Conservation (phyloP, 2,329 filamentous ascomycete genomes). For the Coleophoma eucalyptorum region DNA sequence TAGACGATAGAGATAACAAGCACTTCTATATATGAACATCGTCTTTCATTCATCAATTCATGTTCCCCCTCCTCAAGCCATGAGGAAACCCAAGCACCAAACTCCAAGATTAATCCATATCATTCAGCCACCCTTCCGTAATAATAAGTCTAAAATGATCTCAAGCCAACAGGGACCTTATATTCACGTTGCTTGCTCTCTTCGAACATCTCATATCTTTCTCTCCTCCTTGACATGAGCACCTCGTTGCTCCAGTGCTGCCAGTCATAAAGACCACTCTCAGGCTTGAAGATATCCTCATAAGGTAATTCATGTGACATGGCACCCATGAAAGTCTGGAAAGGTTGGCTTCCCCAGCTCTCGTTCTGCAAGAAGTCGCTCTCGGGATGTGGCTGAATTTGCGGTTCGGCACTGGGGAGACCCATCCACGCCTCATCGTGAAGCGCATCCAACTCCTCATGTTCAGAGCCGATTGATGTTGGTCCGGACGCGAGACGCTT, state of each 20-base stretch:
- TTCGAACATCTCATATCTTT: constrained; percentile 21
- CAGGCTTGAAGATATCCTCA: constrained; percentile 27
- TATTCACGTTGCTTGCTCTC: neutral
- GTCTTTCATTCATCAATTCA: neutral
- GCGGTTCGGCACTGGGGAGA: constrained; percentile 14
- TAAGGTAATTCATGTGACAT: constrained; percentile 22
- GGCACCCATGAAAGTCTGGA: constrained; percentile 28
- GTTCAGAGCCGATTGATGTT: constrained; percentile 4
- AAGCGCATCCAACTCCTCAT: constrained; percentile 21
- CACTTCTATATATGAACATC: neutral
- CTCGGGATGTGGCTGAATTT: constrained; percentile 8
- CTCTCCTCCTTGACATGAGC: constrained; percentile 22
- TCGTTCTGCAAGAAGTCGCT: constrained; percentile 21
- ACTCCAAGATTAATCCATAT: neutral
- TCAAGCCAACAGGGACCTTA: neutral
- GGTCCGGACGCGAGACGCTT: neutral
- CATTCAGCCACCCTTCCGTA: neutral
- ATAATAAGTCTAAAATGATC: neutral
- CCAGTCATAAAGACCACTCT: constrained; percentile 24
- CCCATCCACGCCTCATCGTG: constrained; percentile 24
- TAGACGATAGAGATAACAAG: neutral
- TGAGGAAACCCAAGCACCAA: neutral
- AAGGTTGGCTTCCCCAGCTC: constrained; percentile 22
- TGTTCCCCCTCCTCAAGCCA: neutral
- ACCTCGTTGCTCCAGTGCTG: constrained; percentile 24